These are phyloP conservation scores for Collybiopsis luxurians DNA, from an alignment of 768 basidiomycete genomes.

Conservation along the genomic window DNA sequence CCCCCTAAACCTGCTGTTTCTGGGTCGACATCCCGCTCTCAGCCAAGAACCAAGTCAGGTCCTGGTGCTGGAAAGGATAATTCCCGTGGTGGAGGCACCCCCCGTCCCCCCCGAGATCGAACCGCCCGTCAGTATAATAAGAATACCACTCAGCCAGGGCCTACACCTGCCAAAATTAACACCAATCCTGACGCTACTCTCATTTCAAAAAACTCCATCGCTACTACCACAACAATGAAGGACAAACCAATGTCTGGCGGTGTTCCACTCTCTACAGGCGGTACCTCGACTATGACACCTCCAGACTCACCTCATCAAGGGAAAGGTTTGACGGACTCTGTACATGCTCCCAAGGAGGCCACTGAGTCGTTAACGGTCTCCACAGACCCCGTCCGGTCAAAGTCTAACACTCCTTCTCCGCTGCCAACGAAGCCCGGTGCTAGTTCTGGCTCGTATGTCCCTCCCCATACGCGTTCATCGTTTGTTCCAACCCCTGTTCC, in stretches of 20 bases:
- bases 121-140: background rate
- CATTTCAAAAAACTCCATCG: background rate
- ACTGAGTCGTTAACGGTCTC: too few relatives aligned
- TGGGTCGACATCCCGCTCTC: constrained; percentile 12
- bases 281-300: background rate
- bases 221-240: too few relatives aligned
- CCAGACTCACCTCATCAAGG: background rate
- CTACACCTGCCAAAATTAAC: constrained; percentile 2
- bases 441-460: background rate
- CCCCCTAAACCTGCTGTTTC: constrained; percentile 42
- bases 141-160: background rate
- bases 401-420: background rate
- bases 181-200: constrained; percentile 5
- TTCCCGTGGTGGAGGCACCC: background rate
- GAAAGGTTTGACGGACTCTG: background rate
- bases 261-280: background rate
- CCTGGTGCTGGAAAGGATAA: constrained; percentile 22
- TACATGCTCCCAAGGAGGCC: background rate
- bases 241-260: background rate
- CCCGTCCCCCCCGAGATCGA: background rate
- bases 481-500: constrained; percentile 26
- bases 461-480: constrained; percentile 15
- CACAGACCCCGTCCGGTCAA: background rate
- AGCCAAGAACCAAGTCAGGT: constrained; percentile 14
- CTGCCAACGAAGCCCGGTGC: background rate